Conservation (phyloP, 257 asterid species). For the Solanum microdontum region DNA sequence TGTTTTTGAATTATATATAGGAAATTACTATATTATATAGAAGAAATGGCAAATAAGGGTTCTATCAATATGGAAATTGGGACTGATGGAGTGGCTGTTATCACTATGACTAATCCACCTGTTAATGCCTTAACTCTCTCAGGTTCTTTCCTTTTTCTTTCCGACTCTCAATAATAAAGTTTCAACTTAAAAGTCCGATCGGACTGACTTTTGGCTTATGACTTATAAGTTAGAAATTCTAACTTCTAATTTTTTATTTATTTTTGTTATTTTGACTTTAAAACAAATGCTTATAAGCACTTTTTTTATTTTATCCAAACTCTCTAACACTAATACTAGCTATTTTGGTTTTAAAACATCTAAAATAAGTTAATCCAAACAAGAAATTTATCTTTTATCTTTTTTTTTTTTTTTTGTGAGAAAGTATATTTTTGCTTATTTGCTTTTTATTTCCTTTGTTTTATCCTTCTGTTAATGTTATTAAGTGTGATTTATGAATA, state of each 20-base stretch:
- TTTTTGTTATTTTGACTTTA: too few species aligned
- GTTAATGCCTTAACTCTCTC: constrained; percentile 4
- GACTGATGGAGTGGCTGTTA: neutral
- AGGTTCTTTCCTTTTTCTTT: neutral
- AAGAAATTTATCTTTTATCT: too few species aligned
- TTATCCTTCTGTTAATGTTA: neutral
- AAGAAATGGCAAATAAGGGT: neutral
- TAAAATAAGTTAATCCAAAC: neutral
- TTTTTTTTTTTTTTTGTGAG: neutral
- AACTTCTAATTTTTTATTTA: too few species aligned
- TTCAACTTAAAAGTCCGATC: neutral
- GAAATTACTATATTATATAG: neutral
- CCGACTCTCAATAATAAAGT: neutral
- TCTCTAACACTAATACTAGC: too few species aligned
- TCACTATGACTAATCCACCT: neutral
- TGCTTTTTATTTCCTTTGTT: too few species aligned
- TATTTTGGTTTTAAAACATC: too few species aligned
- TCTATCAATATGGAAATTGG: neutral
- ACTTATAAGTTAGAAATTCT: too few species aligned
- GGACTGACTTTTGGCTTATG: neutral
- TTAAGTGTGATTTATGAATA: neutral
- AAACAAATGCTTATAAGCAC: neutral
- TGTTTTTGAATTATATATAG: neutral
- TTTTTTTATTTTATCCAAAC: too few species aligned
- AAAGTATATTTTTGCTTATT: neutral